Evolutionary conservation across 768 basidiomycete species (phyloP).

Genomic region (Boletus sp.): DNA sequence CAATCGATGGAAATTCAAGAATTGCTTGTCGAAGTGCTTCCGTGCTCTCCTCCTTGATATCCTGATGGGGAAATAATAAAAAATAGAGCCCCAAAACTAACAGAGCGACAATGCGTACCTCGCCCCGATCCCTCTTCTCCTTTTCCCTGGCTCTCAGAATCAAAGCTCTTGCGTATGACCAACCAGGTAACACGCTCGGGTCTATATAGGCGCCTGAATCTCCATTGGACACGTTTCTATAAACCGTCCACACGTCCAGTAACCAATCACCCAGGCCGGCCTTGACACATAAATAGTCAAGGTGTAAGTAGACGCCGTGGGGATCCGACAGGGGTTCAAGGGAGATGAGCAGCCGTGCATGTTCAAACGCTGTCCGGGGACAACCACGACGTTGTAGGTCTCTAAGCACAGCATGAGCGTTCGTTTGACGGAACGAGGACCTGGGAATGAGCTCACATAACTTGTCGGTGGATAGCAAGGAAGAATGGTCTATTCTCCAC

Average conservation of each 20-base stretch:
- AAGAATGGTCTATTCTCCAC: constrained; percentile 95
- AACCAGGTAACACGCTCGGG: constrained; percentile 71
- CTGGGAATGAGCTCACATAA: constrained; percentile 53
- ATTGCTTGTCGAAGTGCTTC: constrained; percentile 73
- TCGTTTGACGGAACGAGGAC: neutral
- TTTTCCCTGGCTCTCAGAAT: constrained; percentile 55
- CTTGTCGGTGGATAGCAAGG: constrained; percentile 80
- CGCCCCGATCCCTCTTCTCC: constrained; percentile 42
- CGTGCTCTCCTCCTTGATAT: constrained; percentile 54
- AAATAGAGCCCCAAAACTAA: neutral
- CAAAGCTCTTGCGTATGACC: constrained; percentile 70
- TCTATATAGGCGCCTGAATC: constrained; percentile 38
- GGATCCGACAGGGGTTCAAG: constrained; percentile 89
- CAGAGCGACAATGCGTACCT: constrained; percentile 22
- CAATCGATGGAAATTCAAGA: constrained; percentile 72
- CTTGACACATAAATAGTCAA: constrained; percentile 86
- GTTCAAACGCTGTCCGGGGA: constrained; percentile 87
- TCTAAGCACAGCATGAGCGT: constrained; percentile 36
- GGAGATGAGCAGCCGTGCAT: constrained; percentile 78
- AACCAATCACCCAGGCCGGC: constrained; percentile 81
- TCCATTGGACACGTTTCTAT: constrained; percentile 7
- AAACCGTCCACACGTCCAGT: constrained; percentile 52
- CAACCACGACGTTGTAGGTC: constrained; percentile 89
- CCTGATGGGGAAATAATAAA: constrained; percentile 34
- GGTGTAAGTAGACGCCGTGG: constrained; percentile 77